Conservation (phyloP, 2,329 filamentous ascomycete genomes). For the Orbilia blumenaviensis region DNA sequence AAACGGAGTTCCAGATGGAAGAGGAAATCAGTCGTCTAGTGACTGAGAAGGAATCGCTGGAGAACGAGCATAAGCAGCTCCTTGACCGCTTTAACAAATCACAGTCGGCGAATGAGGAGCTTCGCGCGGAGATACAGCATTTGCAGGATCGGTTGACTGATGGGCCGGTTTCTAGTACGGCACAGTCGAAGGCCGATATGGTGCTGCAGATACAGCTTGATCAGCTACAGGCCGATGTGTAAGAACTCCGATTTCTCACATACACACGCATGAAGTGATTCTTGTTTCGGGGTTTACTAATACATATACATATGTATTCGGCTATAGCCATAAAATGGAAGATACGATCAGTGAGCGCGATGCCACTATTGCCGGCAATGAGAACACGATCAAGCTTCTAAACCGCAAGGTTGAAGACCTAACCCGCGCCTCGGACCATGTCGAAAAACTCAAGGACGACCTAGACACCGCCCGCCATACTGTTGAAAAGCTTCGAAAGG, state of each 20-base stretch:
- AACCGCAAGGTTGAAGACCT: constrained; percentile 57
- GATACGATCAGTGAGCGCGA: constrained; percentile 58
- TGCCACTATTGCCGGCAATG: constrained; percentile 54
- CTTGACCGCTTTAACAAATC: constrained; percentile 55
- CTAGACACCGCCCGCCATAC: constrained; percentile 58
- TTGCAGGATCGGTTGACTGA: constrained; percentile 55
- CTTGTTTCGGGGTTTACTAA: not conserved
- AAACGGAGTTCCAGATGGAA: constrained; percentile 58
- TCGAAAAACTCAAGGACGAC: constrained; percentile 58
- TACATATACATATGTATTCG: not conserved
- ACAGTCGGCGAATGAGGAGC: constrained; percentile 40
- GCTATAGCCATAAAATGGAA: constrained; percentile 56
- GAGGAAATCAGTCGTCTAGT: constrained; percentile 58
- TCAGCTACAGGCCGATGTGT: constrained; percentile 57
- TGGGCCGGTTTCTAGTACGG: constrained; percentile 45
- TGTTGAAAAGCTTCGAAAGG: constrained; percentile 58
- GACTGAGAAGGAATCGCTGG: constrained; percentile 57
- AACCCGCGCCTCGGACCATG: constrained; percentile 55
- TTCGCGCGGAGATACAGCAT: constrained; percentile 41
- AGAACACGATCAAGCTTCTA: constrained; percentile 55
- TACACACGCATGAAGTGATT: too few relatives aligned
- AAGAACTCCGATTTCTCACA: too few relatives aligned
- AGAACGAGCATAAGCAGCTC: constrained; percentile 56
- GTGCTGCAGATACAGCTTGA: constrained; percentile 57
- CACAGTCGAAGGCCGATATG: constrained; percentile 54